phyloP scores from a whole-genome alignment of 345 rosid genomes.

The Arabidopsis arenosa region DNA sequence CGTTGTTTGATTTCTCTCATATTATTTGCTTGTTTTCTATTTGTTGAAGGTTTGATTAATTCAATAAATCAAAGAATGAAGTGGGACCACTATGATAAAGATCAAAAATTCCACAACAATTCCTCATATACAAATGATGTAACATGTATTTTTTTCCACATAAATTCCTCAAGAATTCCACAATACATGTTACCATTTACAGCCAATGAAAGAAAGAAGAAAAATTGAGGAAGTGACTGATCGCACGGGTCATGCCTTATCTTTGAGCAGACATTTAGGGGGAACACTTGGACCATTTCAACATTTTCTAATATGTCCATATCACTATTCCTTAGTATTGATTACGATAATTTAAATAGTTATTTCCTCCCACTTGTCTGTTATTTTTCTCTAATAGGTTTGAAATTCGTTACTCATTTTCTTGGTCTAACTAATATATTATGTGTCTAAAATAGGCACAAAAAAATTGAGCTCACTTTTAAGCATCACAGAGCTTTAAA shows the following conservation, averaged over 20 bases:
- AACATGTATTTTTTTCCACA: too few relatives aligned
- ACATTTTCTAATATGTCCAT: slow-evolving; percentile 1
- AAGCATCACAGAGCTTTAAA: background rate
- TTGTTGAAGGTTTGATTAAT: too few relatives aligned
- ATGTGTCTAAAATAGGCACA: background rate
- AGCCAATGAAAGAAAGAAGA: background rate
- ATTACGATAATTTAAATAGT: slow-evolving; percentile 21
- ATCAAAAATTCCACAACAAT: too few relatives aligned
- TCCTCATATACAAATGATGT: too few relatives aligned
- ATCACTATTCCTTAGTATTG: slow-evolving; percentile 30
- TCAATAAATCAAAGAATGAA: too few relatives aligned
- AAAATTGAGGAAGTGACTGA: slow-evolving; percentile 22
- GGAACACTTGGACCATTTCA: slow-evolving; percentile 35
- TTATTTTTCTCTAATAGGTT: slow-evolving; percentile 12
- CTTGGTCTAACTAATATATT: slow-evolving; percentile 25
- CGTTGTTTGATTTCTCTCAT: too few relatives aligned
- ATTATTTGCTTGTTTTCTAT: too few relatives aligned
- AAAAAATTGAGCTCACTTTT: background rate
- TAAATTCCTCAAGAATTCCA: too few relatives aligned
- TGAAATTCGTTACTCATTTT: background rate
- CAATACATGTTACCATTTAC: too few relatives aligned
- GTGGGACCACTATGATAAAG: too few relatives aligned
- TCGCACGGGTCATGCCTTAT: slow-evolving; percentile 38
- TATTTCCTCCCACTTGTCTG: background rate
- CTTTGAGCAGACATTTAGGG: slow-evolving; percentile 25